Conservation (phyloP, 2,329 filamentous ascomycete genomes). For the Parafenestella ontariensis region DNA sequence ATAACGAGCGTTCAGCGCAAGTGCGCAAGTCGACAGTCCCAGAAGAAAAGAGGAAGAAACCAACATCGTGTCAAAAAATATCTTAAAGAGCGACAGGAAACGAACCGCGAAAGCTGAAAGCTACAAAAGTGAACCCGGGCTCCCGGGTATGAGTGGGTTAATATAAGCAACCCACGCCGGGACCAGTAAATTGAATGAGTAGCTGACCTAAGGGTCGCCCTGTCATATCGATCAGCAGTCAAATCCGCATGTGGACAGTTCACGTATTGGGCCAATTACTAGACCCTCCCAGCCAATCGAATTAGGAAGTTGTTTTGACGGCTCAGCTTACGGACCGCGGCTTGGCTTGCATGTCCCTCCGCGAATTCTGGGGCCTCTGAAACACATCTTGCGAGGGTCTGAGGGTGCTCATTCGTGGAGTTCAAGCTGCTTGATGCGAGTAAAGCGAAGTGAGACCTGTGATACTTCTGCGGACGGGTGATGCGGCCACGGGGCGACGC, state of each 20-base stretch:
- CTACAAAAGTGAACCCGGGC: background rate
- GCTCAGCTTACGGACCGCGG: background rate
- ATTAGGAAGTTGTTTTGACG: background rate
- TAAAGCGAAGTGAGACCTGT: background rate
- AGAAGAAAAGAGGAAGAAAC: constrained; percentile 9
- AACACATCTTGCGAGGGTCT: background rate
- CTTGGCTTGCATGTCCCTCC: background rate
- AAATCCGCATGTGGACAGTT: constrained; percentile 1
- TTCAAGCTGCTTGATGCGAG: background rate
- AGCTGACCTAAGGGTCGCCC: constrained; percentile 1
- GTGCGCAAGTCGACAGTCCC: constrained; percentile 18
- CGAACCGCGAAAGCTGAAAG: background rate
- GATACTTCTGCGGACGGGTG: background rate
- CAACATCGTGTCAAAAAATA: constrained; percentile 12
- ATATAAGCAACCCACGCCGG: background rate
- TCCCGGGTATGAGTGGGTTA: background rate
- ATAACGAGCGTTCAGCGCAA: constrained; percentile 22
- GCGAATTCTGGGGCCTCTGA: background rate
- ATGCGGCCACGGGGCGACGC: constrained; percentile 1
- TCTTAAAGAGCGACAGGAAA: constrained; percentile 16
- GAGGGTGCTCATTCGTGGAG: background rate
- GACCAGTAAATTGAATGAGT: background rate
- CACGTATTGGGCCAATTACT: background rate
- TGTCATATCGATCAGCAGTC: constrained; percentile 1
- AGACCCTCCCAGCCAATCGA: background rate